Base-by-base conservation (phyloP, 805 yeast species). In the Saccharomycopsis sp. region DNA sequence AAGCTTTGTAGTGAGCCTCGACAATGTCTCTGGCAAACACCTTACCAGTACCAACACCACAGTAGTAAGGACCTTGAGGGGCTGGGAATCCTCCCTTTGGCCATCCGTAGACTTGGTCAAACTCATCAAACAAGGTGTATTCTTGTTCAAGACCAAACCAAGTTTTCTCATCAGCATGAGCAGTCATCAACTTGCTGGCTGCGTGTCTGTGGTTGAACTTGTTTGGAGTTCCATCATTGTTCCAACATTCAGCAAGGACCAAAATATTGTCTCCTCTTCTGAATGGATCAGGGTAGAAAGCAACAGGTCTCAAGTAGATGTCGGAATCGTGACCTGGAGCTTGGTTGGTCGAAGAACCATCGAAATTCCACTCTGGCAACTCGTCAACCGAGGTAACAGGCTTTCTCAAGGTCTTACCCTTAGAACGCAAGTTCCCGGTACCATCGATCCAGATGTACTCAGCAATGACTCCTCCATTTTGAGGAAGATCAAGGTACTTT, bases 91-190 rank as follows among this genome's bases (percentile, higher is more conserved):
- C 99, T 69, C 97, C 97, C 81, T 89, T 86, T 76, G 99, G 99
- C 99, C 99, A 94, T 65, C 97, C 98, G 76, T 92, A 94, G 63
- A 87, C 91, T 69, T 86, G 78, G 75, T 89, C 96, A 69, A 75
- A 87, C 74, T 87, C 86, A 75, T 94, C 99, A 71, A 94, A 89
- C 74, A 94, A 78, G 66, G 99, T 94, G 81, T 94, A 94, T 77
- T 94, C 99, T 81, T 94, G 99, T 80, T 94, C 99, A 69, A 94
- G 82, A 76, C 99, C 99, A 69, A 94, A 94, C 99, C 99, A 94
- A 68, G 90, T 85, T 67, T 82, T 80, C 75, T 89, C 89, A 64
- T 79, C 82, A 68, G 82, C 78, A 77, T 94, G 97, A 64, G 97
- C 96, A 71, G 84, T 84, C 93, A 94, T 89, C 70, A 94, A 83